A percentile compares a stretch with the other conserved stretches of the same genome.
Conservation (phyloP, 495 filamentous ascomycete genomes). For the Daldinia grandis region DNA sequence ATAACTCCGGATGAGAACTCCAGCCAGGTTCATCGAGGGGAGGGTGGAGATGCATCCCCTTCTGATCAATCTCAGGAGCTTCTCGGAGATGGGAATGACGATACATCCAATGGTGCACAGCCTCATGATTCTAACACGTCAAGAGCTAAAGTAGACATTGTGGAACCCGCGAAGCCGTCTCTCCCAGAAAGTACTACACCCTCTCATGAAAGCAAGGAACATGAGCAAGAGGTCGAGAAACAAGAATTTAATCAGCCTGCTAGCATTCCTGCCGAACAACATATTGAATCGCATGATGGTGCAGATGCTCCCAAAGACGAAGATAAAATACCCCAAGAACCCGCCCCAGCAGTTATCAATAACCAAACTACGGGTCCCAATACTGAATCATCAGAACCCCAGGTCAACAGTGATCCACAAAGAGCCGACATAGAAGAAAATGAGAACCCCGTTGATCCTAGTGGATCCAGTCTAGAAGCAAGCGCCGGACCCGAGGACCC, state of each 20-base stretch:
- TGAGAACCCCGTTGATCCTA: not conserved
- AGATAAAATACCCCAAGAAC: not conserved
- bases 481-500: not conserved
- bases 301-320: not conserved
- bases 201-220: not conserved
- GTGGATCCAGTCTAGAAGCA: not conserved
- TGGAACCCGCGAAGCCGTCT: not conserved
- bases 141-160: not conserved
- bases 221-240: not conserved
- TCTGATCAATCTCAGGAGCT: not conserved
- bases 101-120: not conserved
- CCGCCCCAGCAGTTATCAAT: not conserved
- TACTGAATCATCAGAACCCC: not conserved
- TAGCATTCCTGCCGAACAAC: not conserved
- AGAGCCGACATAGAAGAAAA: not conserved
- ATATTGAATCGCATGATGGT: not conserved
- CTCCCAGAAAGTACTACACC: not conserved
- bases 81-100: not conserved
- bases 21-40: not conserved
- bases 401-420: not conserved
- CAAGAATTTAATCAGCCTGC: not conserved
- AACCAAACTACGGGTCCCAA: not conserved
- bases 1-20: not conserved
- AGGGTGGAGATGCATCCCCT: not conserved
- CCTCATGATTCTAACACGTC: not conserved